A percentile compares a stretch with the other conserved stretches of the same genome.
phyloP scores from a whole-genome alignment of 495 filamentous ascomycete genomes.

The Penicillium maclennaniae region DNA sequence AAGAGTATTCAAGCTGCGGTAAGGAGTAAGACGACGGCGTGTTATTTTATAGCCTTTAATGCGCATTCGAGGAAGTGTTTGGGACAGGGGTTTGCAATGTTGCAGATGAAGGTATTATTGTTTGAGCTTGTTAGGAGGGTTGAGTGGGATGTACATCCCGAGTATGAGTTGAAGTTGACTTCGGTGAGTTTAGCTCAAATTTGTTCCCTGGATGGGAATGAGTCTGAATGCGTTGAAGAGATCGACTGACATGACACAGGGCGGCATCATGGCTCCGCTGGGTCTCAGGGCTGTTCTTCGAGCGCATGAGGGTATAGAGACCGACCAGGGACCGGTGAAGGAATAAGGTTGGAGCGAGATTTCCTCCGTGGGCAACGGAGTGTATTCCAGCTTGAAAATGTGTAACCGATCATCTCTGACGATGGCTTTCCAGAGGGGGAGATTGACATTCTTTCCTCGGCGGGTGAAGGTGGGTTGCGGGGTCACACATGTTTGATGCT shows the following conservation, averaged over 20 bases:
- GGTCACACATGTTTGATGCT: background rate
- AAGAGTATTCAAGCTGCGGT: conserved; percentile 28
- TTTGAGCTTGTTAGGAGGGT: conserved; percentile 29
- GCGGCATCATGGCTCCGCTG: conserved; percentile 16
- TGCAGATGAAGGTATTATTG: conserved; percentile 31
- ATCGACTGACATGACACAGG: conserved; percentile 1
- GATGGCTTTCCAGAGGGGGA: background rate
- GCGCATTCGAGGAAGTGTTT: conserved; percentile 34
- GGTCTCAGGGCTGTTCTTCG: conserved; percentile 5
- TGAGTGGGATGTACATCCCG: conserved; percentile 28
- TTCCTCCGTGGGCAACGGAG: background rate
- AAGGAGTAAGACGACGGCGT: conserved; percentile 27
- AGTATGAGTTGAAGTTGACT: conserved; percentile 32
- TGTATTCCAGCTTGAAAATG: background rate
- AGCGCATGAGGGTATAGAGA: background rate
- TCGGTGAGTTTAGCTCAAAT: conserved; percentile 22
- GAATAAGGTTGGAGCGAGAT: background rate
- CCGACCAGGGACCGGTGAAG: background rate
- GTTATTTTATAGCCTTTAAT: conserved; percentile 37
- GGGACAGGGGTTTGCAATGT: conserved; percentile 33
- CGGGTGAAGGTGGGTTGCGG: background rate
- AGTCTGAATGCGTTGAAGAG: background rate
- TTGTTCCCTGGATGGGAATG: no score
- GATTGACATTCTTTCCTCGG: background rate
- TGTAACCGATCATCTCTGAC: background rate